These are phyloP conservation scores for Leersia perrieri DNA, from an alignment of 176 grass and related monocot species.

Conservation along the genomic window DNA sequence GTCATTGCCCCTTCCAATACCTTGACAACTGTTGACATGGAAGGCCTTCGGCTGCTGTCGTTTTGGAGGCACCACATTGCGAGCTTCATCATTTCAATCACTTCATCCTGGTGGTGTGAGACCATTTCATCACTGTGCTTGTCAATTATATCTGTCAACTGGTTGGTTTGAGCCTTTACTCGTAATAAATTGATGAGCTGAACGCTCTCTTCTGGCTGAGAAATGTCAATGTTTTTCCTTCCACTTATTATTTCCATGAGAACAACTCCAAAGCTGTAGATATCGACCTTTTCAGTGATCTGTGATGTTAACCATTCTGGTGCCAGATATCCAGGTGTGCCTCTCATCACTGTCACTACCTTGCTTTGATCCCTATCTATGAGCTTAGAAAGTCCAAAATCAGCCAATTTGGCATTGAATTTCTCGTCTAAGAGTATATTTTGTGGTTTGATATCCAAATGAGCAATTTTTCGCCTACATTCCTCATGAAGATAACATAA, in stretches of 20 bases:
- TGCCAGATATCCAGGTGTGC: conserved; percentile 38
- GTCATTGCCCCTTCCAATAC: conserved; percentile 37
- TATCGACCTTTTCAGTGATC: conserved; percentile 32
- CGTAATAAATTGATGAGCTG: conserved; percentile 24
- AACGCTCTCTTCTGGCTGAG: conserved; percentile 9
- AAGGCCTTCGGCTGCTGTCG: conserved; percentile 27
- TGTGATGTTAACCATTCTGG: conserved; percentile 35
- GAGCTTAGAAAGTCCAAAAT: conserved; percentile 31
- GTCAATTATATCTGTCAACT: conserved; percentile 13
- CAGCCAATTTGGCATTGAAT: conserved; percentile 29
- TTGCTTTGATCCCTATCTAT: conserved; percentile 38
- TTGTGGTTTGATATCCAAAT: conserved; percentile 39
- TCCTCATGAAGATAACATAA: conserved; percentile 38
- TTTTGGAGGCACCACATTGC: conserved; percentile 37
- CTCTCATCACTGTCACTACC: conserved; percentile 38
- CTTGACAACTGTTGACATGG: conserved; percentile 34
- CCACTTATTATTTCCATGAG: conserved; percentile 23
- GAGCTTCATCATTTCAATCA: conserved; percentile 29
- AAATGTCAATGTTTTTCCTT: conserved; percentile 21
- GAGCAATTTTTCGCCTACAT: conserved; percentile 30
- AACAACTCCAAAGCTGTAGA: conserved; percentile 33
- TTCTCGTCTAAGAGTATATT: conserved; percentile 29
- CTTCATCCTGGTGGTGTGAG: background rate
- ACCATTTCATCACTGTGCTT: conserved; percentile 14
- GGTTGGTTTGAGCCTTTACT: conserved; percentile 24